Percentiles rank a stretch among this genome's conserved stretches.
phyloP scores from a whole-genome alignment of 495 filamentous ascomycete species.

The Lichenothelia convexa region DNA sequence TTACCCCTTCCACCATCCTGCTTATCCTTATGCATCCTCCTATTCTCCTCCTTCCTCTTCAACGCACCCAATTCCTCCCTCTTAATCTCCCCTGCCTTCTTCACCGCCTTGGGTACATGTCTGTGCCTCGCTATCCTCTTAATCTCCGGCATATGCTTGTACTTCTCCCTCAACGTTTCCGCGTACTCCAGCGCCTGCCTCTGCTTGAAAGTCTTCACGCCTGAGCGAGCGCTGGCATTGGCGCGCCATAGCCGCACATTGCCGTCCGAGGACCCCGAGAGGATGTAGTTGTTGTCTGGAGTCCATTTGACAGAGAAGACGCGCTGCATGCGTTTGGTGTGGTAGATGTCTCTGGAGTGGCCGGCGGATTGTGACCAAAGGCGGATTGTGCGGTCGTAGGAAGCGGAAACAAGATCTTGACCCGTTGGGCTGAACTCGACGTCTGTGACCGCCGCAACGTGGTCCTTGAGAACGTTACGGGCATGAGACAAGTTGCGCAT shows the following conservation, averaged over 20 bases:
- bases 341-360: conserved; percentile 83
- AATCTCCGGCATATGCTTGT: conserved; percentile 92
- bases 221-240: conserved; percentile 67
- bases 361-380: conserved; percentile 67
- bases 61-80: conserved; percentile 67
- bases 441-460: conserved; percentile 93
- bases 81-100: conserved; percentile 98
- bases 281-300: conserved; percentile 71
- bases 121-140: conserved; percentile 74
- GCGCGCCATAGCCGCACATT: conserved; percentile 86
- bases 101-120: conserved; percentile 82
- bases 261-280: conserved; percentile 81
- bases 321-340: conserved; percentile 92
- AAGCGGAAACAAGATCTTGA: conserved; percentile 78
- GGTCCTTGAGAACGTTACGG: conserved; percentile 83
- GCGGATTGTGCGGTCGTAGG: conserved; percentile 66
- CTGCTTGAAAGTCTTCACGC: conserved; percentile 68
- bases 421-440: conserved; percentile 91
- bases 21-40: conserved; percentile 77
- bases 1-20: conserved; percentile 45
- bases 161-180: conserved; percentile 62
- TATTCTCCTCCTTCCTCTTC: conserved; percentile 84
- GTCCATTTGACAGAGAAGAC: conserved; percentile 79
- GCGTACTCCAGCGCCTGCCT: conserved; percentile 85
- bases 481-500: conserved; percentile 71